phyloP scores from a whole-genome alignment of 2,329 filamentous ascomycete genomes.

The Epichloe gansuensis region DNA sequence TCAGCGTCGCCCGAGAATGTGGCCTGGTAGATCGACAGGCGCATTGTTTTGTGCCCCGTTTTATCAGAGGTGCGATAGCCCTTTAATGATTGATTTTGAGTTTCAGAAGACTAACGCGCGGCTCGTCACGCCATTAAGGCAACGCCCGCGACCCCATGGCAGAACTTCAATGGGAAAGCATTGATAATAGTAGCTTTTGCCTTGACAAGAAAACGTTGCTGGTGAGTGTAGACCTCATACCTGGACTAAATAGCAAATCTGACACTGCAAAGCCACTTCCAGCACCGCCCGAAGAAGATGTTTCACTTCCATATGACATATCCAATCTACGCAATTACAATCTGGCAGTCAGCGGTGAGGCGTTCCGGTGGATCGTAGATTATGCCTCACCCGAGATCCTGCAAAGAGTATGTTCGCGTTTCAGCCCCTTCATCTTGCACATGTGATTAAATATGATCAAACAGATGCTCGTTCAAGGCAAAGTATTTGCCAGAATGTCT shows the following conservation, averaged over 20 bases:
- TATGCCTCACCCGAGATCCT: conserved; percentile 73
- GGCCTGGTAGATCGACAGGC: conserved; percentile 65
- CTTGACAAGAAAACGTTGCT: conserved; percentile 69
- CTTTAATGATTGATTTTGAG: not conserved
- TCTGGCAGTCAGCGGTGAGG: conserved; percentile 79
- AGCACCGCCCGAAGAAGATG: conserved; percentile 57
- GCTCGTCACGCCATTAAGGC: conserved; percentile 27
- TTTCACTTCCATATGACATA: conserved; percentile 75
- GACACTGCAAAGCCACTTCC: conserved; percentile 47
- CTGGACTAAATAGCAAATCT: not conserved
- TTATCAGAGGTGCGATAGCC: conserved; percentile 50
- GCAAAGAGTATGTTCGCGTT: conserved; percentile 39
- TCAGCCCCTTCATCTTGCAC: not conserved
- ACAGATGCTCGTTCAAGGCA: conserved; percentile 78
- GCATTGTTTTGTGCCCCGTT: conserved; percentile 88
- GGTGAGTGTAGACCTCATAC: conserved; percentile 25
- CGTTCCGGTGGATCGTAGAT: conserved; percentile 94
- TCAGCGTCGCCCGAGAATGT: conserved; percentile 89
- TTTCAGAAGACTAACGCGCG: not conserved
- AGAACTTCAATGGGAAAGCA: conserved; percentile 77
- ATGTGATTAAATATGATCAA: not conserved
- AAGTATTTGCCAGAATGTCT: conserved; percentile 96
- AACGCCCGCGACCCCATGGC: conserved; percentile 60
- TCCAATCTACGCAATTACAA: conserved; percentile 75
- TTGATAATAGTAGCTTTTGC: conserved; percentile 70